Percentiles rank a stretch among this genome's conserved stretches.
phyloP scores from a whole-genome alignment of 2,329 filamentous ascomycete genomes.

The Trichoderma pleuroti region DNA sequence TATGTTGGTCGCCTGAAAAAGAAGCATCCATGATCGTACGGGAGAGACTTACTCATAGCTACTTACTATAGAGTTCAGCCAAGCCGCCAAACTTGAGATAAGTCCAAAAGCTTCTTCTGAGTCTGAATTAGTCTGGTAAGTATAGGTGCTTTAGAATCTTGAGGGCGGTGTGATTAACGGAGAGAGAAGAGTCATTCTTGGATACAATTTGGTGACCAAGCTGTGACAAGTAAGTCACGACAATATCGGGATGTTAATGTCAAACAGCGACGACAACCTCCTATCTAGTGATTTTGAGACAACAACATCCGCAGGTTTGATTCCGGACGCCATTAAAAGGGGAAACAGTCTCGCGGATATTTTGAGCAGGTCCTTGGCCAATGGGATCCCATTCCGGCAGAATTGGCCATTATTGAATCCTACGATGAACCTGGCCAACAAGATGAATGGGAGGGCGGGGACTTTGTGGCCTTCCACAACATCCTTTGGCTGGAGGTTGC shows the following conservation, averaged over 20 bases:
- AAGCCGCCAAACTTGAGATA: constrained; percentile 36
- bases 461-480: not conserved
- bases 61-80: constrained; percentile 32
- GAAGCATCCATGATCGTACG: constrained; percentile 32
- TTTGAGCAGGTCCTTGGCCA: constrained; percentile 35
- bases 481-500: not conserved
- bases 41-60: constrained; percentile 30
- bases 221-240: constrained; percentile 16
- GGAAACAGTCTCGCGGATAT: constrained; percentile 35
- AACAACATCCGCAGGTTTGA: constrained; percentile 19
- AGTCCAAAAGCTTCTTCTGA: constrained; percentile 33
- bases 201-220: not conserved
- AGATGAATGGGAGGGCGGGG: constrained; percentile 11
- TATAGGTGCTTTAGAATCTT: constrained; percentile 15
- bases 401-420: constrained; percentile 19
- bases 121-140: constrained; percentile 29
- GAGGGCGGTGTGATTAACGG: not conserved
- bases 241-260: not conserved
- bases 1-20: constrained; percentile 37
- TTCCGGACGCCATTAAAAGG: constrained; percentile 35
- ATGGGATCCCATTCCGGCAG: constrained; percentile 22
- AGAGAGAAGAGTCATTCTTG: not conserved
- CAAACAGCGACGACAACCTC: not conserved
- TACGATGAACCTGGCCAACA: not conserved
- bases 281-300: not conserved